Percentiles rank a stretch among this genome's conserved stretches.
Conservation (phyloP, 805 yeast species). For the Candida lessepsii region DNA sequence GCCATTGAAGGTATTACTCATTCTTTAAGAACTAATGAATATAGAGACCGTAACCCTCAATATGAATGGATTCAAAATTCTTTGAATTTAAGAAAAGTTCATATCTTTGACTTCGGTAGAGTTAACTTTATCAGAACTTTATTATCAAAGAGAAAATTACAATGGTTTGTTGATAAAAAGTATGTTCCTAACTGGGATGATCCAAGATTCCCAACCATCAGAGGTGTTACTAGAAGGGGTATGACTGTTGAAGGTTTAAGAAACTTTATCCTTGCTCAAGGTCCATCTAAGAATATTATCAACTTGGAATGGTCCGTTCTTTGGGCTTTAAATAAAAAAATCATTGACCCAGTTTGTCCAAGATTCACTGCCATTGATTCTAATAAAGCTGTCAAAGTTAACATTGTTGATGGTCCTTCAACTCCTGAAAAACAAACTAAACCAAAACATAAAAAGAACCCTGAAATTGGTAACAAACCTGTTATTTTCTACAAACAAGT, state of each 20-base stretch:
- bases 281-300: conserved; percentile 95
- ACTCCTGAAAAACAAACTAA: conserved; percentile 63
- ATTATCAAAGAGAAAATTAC: conserved; percentile 94
- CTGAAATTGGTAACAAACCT: conserved; percentile 82
- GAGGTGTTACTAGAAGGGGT: conserved; percentile 99
- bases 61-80: conserved; percentile 93
- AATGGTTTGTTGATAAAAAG: conserved; percentile 96
- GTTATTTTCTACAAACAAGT: conserved; percentile 64
- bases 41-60: conserved; percentile 98
- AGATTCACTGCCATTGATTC: conserved; percentile 81
- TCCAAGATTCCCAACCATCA: conserved; percentile 98
- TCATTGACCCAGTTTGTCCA: conserved; percentile 96
- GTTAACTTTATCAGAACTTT: conserved; percentile 95
- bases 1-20: conserved; percentile 96
- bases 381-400: conserved; percentile 66
- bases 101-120: conserved; percentile 97
- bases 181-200: conserved; percentile 96
- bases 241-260: conserved; percentile 98
- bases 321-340: conserved; percentile 97
- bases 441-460: conserved; percentile 94
- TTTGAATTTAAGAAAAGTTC: conserved; percentile 82
- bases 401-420: conserved; percentile 64
- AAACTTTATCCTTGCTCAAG: conserved; percentile 91
- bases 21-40: conserved; percentile 96
- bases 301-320: conserved; percentile 96